Conservation (phyloP, 2,329 filamentous ascomycete genomes). For the Diaporthe vaccinii region DNA sequence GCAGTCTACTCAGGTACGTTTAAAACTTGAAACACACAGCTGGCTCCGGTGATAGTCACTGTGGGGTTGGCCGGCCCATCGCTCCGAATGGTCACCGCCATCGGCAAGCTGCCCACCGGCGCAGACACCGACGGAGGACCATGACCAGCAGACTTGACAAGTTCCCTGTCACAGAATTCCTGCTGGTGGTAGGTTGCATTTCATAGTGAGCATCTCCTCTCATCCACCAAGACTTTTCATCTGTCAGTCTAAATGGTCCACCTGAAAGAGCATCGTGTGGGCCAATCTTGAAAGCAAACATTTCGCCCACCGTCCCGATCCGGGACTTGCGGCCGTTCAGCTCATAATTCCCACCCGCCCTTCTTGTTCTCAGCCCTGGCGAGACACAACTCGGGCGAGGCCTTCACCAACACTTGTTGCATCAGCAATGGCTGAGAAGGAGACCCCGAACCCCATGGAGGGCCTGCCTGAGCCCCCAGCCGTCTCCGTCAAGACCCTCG, state of each 20-base stretch:
- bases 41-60: neutral
- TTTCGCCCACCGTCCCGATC: neutral
- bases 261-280: neutral
- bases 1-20: neutral
- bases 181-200: neutral
- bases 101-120: neutral
- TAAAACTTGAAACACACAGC: neutral
- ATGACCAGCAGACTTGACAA: neutral
- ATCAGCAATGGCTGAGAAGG: constrained; percentile 1
- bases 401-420: neutral
- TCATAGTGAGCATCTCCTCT: neutral
- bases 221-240: neutral
- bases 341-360: neutral
- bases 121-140: neutral
- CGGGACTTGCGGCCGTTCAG: neutral
- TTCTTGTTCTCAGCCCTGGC: neutral
- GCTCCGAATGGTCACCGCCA: constrained; percentile 10
- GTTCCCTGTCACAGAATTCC: neutral
- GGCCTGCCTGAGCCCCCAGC: constrained; percentile 54
- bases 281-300: neutral
- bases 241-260: neutral
- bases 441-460: constrained; percentile 42
- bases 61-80: constrained; percentile 5
- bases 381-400: neutral
- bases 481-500: constrained; percentile 75